phyloP scores from a whole-genome alignment of 2,329 filamentous ascomycete genomes.

The Mariannaea elegans region DNA sequence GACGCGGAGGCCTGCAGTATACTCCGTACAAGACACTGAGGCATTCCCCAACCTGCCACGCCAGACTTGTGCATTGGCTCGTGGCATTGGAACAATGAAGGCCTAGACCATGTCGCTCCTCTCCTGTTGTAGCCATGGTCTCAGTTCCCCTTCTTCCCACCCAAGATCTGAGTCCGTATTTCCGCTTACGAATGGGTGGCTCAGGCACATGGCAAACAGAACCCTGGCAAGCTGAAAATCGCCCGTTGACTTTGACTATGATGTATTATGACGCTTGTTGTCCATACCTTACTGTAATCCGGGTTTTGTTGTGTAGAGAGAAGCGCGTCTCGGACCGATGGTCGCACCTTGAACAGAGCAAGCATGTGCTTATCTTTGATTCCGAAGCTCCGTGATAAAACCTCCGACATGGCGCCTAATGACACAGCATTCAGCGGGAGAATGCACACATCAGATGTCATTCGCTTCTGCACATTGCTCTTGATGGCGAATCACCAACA shows the following conservation, averaged over 20 bases:
- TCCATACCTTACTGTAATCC: not conserved
- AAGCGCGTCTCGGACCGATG: not conserved
- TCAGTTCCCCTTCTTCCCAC: slow-evolving; percentile 1
- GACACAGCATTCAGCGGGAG: slow-evolving; percentile 9
- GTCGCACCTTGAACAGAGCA: not conserved
- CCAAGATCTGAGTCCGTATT: slow-evolving; percentile 6
- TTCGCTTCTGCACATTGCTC: slow-evolving; percentile 12
- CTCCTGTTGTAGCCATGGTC: not conserved
- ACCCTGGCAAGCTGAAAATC: slow-evolving; percentile 15
- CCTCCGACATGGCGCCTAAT: slow-evolving; percentile 6
- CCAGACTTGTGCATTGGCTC: not conserved
- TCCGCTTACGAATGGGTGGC: slow-evolving; percentile 5
- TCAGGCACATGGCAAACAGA: slow-evolving; percentile 7
- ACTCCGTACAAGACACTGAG: not conserved
- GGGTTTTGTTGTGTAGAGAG: not conserved
- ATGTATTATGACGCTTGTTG: not conserved
- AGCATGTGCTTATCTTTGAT: slow-evolving; percentile 28
- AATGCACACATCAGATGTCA: slow-evolving; percentile 15
- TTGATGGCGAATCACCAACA: not conserved
- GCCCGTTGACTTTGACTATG: not conserved
- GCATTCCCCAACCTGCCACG: not conserved
- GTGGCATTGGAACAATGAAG: not conserved
- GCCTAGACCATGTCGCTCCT: not conserved
- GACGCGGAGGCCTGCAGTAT: not conserved
- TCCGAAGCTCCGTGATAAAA: slow-evolving; percentile 11